Percentiles rank a stretch among this genome's conserved stretches.
These are phyloP conservation scores for Yamadazyma trypodendri DNA, from an alignment of 1,139 yeast genomes.

Conservation along the genomic window DNA sequence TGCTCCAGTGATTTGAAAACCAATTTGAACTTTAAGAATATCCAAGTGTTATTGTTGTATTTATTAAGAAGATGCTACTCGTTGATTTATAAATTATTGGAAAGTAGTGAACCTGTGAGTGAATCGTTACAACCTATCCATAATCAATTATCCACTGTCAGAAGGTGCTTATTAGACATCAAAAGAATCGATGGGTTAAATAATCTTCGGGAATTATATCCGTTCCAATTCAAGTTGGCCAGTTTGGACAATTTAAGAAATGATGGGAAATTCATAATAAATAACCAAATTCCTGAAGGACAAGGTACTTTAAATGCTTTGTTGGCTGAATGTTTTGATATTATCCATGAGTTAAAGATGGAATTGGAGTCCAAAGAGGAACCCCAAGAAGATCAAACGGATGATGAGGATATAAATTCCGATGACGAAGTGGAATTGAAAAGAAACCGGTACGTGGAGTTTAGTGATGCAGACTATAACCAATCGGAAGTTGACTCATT, in stretches of 20 bases:
- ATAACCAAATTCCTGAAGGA: conserved; percentile 91
- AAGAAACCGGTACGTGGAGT: conserved; percentile 43
- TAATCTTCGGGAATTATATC: conserved; percentile 83
- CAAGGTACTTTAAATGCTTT: conserved; percentile 91
- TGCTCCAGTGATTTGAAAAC: conserved; percentile 10
- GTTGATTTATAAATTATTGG: conserved; percentile 80
- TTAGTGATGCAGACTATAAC: conserved; percentile 50
- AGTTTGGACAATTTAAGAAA: conserved; percentile 80
- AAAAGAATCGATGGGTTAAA: conserved; percentile 91
- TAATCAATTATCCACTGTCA: conserved; percentile 87
- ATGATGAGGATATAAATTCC: conserved; percentile 28
- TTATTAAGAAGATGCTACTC: conserved; percentile 88
- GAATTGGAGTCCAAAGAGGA: conserved; percentile 76
- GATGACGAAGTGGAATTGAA: conserved; percentile 48
- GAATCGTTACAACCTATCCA: conserved; percentile 91
- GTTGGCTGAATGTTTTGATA: conserved; percentile 91
- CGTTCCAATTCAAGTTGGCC: conserved; percentile 91
- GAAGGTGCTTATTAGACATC: conserved; percentile 84
- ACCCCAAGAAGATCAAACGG: conserved; percentile 24
- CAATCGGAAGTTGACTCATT: conserved; percentile 35
- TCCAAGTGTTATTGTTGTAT: conserved; percentile 70
- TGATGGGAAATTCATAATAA: conserved; percentile 90
- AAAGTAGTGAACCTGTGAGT: conserved; percentile 90
- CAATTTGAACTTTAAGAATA: conserved; percentile 27
- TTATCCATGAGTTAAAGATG: conserved; percentile 82